Conservation (phyloP, 2,329 filamentous ascomycete species). For the Microsporum audouinii region DNA sequence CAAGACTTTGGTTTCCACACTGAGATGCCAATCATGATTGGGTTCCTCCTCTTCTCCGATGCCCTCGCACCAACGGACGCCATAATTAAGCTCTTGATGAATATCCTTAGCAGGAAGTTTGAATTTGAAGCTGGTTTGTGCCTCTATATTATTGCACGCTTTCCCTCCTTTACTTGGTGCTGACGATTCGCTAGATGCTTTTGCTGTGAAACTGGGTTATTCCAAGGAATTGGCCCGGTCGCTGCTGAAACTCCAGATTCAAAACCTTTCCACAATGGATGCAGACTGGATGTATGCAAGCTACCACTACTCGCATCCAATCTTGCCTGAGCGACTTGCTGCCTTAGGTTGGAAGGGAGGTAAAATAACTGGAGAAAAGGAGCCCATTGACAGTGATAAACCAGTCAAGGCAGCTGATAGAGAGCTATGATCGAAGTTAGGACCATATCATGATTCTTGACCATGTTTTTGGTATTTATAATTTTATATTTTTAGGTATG, state of each 20-base stretch:
- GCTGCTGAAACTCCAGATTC: conserved; percentile 93
- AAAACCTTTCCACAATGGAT: conserved; percentile 97
- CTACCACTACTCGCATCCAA: conserved; percentile 98
- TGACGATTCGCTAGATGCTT: conserved; percentile 50
- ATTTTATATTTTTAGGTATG: background rate
- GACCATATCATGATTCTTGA: background rate
- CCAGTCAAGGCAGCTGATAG: conserved; percentile 61
- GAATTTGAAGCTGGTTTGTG: conserved; percentile 78
- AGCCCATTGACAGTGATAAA: conserved; percentile 45
- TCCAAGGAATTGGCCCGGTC: conserved; percentile 70
- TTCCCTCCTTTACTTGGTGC: conserved; percentile 7
- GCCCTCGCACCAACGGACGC: conserved; percentile 90
- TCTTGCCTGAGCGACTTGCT: conserved; percentile 82
- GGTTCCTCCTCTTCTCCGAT: conserved; percentile 94
- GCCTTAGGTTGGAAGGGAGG: conserved; percentile 75
- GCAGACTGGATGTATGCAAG: conserved; percentile 97
- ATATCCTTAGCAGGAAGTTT: conserved; percentile 84
- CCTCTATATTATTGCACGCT: background rate
- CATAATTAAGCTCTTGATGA: conserved; percentile 91
- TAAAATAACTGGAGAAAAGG: conserved; percentile 33
- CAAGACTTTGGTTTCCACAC: conserved; percentile 77
- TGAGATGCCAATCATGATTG: conserved; percentile 84
- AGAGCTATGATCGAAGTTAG: conserved; percentile 49
- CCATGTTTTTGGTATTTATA: background rate
- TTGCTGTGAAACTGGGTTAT: conserved; percentile 77